A percentile compares a stretch with the other conserved stretches of the same genome.
These are phyloP conservation scores for Aristolochia contorta DNA, from an alignment of 164 flowering plant species.

Conservation along the genomic window DNA sequence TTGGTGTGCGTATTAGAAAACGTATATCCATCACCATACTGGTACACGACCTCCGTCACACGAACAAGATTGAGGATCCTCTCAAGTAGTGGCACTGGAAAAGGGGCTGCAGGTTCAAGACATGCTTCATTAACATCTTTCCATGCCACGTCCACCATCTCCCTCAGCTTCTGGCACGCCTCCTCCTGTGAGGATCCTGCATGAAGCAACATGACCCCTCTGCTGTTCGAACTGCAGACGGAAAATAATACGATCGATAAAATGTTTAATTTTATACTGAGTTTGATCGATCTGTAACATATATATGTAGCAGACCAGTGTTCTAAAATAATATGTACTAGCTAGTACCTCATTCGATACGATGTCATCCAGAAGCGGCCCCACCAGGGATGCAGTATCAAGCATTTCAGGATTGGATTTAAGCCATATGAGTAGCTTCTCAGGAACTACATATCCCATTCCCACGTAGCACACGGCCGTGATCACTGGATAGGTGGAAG, in stretches of 20 bases:
- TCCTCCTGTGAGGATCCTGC: constrained; percentile 16
- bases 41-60: not conserved
- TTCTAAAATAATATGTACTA: no score
- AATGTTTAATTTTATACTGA: not conserved
- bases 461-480: constrained; percentile 14
- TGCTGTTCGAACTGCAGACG: constrained; percentile 33
- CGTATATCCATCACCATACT: constrained; percentile 6
- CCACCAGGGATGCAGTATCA: constrained; percentile 1
- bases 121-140: constrained; percentile 10
- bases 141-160: constrained; percentile 9
- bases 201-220: constrained; percentile 24
- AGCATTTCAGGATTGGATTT: constrained; percentile 5
- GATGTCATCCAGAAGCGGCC: constrained; percentile 17
- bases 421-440: constrained; percentile 25
- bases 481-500: constrained; percentile 4
- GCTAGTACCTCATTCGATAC: constrained; percentile 11
- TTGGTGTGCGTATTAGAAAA: no score
- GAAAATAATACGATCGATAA: not conserved
- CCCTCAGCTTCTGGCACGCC: not conserved
- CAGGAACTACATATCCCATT: constrained; percentile 20
- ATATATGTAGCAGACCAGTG: no score
- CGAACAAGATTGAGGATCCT: constrained; percentile 2
- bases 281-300: not conserved
- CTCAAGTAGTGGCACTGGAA: constrained; percentile 2
- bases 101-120: not conserved